A percentile compares a stretch with the other conserved stretches of the same genome.
Evolutionary conservation across 768 basidiomycete genomes (phyloP).

Genomic region (Tulasnella sp.): DNA sequence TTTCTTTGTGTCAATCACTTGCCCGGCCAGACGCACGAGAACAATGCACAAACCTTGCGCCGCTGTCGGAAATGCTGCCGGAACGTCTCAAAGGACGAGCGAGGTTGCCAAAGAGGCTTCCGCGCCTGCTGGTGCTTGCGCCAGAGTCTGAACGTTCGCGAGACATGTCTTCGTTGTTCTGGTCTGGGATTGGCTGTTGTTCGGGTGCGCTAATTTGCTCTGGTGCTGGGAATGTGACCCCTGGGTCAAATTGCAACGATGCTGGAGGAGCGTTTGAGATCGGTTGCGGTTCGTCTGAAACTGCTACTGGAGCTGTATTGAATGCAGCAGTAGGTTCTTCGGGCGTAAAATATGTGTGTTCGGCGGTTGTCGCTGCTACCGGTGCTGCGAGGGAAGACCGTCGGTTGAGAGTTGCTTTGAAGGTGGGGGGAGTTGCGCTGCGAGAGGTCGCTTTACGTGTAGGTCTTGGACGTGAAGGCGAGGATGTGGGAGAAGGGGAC

Average conservation of each 20-base stretch:
- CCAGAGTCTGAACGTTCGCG: slow-evolving; percentile 29
- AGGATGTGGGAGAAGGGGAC: slow-evolving; percentile 17
- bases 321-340: neutral
- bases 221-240: neutral
- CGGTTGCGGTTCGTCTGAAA: neutral
- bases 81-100: slow-evolving; percentile 11
- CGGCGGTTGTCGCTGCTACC: slow-evolving; percentile 15
- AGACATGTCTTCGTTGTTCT: slow-evolving; percentile 15
- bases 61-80: slow-evolving; percentile 21
- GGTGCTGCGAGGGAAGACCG: slow-evolving; percentile 13
- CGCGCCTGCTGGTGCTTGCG: slow-evolving; percentile 5
- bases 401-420: slow-evolving; percentile 7
- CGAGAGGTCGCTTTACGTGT: slow-evolving; percentile 5
- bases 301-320: neutral
- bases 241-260: slow-evolving; percentile 12
- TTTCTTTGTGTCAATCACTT: slow-evolving; percentile 1
- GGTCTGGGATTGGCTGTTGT: slow-evolving; percentile 3
- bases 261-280: slow-evolving; percentile 16
- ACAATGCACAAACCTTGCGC: slow-evolving; percentile 8
- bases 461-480: slow-evolving; percentile 12
- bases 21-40: neutral
- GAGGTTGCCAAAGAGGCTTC: neutral
- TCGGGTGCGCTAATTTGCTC: slow-evolving; percentile 9
- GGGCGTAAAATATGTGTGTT: slow-evolving; percentile 8
- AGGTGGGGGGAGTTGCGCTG: neutral